Conservation (phyloP, 768 basidiomycete genomes). For the Coprinopsis strossmayeri region DNA sequence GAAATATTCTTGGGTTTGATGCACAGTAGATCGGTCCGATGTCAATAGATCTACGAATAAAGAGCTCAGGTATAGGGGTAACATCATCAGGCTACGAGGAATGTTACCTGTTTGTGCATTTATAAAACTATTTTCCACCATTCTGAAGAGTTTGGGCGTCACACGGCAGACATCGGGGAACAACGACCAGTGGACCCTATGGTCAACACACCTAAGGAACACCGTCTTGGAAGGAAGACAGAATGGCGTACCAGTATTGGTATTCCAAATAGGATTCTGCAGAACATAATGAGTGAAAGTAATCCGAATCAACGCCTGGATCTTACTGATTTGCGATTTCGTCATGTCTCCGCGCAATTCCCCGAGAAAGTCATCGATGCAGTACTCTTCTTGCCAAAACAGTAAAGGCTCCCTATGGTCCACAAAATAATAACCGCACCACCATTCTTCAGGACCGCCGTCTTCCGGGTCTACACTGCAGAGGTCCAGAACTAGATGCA, state of each 20-base stretch:
- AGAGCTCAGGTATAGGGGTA: neutral
- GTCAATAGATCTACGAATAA: neutral
- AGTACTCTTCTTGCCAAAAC: constrained; percentile 47
- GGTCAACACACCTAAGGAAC: neutral
- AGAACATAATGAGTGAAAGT: neutral
- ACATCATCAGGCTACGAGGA: neutral
- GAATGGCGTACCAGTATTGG: constrained; percentile 29
- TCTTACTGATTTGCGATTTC: constrained; percentile 33
- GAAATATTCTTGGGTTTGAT: neutral
- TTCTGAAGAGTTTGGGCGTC: neutral
- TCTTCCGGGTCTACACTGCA: neutral
- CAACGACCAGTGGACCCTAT: constrained; percentile 29
- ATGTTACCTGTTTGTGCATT: neutral
- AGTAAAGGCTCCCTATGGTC: constrained; percentile 38
- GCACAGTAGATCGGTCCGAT: neutral
- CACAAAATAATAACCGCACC: constrained; percentile 26
- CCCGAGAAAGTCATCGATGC: constrained; percentile 22
- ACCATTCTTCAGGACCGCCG: constrained; percentile 23
- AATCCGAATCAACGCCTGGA: neutral
- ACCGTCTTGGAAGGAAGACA: neutral
- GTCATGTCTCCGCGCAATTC: constrained; percentile 31
- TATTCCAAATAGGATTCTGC: constrained; percentile 30
- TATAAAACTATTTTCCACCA: neutral
- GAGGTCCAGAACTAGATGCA: constrained; percentile 13
- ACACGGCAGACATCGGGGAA: constrained; percentile 19